These are phyloP conservation scores for Fusarium burgessii DNA, from an alignment of 2,329 filamentous ascomycete genomes.

Conservation along the genomic window DNA sequence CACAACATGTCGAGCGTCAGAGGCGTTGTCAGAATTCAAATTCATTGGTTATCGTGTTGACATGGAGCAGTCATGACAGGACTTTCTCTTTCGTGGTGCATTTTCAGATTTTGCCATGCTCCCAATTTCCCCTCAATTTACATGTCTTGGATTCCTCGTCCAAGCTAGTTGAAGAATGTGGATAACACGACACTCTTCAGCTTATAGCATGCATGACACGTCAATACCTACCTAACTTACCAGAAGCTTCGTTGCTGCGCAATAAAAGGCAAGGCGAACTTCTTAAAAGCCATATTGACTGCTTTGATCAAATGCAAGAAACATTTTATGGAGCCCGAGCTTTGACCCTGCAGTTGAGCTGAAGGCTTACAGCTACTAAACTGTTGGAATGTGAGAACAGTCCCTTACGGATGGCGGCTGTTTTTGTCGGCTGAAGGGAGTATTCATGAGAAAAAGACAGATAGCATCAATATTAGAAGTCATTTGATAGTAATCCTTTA, in stretches of 20 bases:
- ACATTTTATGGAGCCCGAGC: constrained; percentile 3
- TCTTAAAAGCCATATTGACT: background rate
- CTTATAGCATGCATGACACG: constrained; percentile 22
- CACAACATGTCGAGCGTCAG: background rate
- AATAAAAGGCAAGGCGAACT: constrained; percentile 9
- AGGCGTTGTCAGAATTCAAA: background rate
- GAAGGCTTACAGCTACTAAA: background rate
- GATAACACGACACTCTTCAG: background rate
- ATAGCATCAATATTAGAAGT: background rate
- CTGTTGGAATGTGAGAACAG: constrained; percentile 5
- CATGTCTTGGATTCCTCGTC: background rate
- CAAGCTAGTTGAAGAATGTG: constrained; percentile 2
- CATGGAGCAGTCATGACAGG: background rate
- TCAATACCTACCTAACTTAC: background rate
- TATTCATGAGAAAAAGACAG: background rate
- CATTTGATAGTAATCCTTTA: background rate
- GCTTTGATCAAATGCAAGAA: background rate
- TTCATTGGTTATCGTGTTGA: background rate
- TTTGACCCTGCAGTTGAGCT: constrained; percentile 1
- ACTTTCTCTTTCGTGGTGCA: background rate
- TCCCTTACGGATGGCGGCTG: constrained; percentile 19
- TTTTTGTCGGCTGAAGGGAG: constrained; percentile 1
- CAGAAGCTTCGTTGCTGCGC: constrained; percentile 14
- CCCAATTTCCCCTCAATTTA: background rate
- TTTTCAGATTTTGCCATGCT: background rate